Base-by-base conservation (phyloP, 345 rosid genomes). In the Euphorbia pulcherrima region DNA sequence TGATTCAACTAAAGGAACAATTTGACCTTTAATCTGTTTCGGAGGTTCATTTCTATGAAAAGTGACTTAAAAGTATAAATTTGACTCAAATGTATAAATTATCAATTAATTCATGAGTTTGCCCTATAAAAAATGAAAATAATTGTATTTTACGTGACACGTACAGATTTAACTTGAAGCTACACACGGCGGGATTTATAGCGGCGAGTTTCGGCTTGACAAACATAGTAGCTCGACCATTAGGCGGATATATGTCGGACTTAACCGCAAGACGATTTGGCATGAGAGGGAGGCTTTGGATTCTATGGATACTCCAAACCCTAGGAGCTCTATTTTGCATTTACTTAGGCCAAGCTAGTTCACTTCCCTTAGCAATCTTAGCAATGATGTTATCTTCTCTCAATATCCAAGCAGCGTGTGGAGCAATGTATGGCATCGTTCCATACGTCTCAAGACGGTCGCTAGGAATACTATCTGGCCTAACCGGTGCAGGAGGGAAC, bases 271-370 rank as follows among this genome's bases (percentile, higher is more conserved):
- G 67, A 76, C 73, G 86, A 75, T 92, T 81, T 47, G 98, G 98
- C 8, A 93, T 93, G 97, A 81, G 97, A 66, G 96, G 98, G 1
- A 80, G 96, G 76, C 72, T 93, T 11, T 90, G 97, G 98, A 62
- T 88, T 41, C 79, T 90, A 69, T 93, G 92, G 93, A 62, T 73
- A 10, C 83, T 79, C 37, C 98, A 93, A 73, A 93, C 96, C 1
- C 0, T 81, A 28, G 97, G 91, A 52, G 97, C 97, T n/a, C 81
- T 90, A 0, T 73, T 87, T 30, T 93, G 98, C n/a, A 70, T 90
- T 23, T 21, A 50, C 33, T 89, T 93, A 2, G 95, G 90, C 8
- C 73, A 35, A 57, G 82, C 89, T 0, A 67, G 48, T 16, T 87
- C 97, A 0, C 73, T 93, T 55, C 16, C 75, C 3, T 79, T 53